Base-by-base conservation (phyloP, 1,284 basidiomycete genomes). In the Rhodofomes roseus region DNA sequence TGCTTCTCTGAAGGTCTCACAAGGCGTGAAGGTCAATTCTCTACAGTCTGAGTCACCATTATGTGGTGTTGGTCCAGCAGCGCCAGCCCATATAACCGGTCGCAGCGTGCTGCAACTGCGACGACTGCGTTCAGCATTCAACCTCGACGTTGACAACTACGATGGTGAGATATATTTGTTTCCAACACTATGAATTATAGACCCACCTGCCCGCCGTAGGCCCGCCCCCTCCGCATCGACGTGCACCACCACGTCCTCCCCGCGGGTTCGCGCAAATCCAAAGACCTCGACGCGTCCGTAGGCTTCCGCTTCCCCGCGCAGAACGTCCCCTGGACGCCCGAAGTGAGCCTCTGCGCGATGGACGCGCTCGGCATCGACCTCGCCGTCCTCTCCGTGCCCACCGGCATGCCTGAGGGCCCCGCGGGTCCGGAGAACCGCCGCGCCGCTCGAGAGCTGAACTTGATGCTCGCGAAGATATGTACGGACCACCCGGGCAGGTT, bases 211-310 rank as follows among this genome's bases (percentile, higher is more conserved):
- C 11, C 23, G 23, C 4, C 22, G 14, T n/a, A 54, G 27, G 23
- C 46, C 16, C 46, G 22, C 37, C 22, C 59, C n/a, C 43, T 59
- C 16, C 78, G 81, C 60, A 81, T 90, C 65, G 89, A 90, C 67
- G 72, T 90, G 12, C 88, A 90, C 66, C 89, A 90, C 70, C 89
- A 91, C 66, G 82, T 83, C 67, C 89, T 90, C 65, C 79, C 85
- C 5, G 67, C 77, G 14, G 73, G 77, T 48, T 70, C 81, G 64
- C 69, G 64, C 44, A 75, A 77, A 43, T 64, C 66, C 8, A 63
- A 60, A 3, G 69, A 71, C 44, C 83, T 82, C 59, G 60, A 69
- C 14, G n/a, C 29, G 18, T 18, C 74, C 14, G 68, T 84, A 20
- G 87, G 87, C 20, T 90, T 83, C 81, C 74, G 72, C 52, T 83